These are phyloP conservation scores for Penicillium cataractarum DNA, from an alignment of 495 filamentous ascomycete species.

Conservation along the genomic window DNA sequence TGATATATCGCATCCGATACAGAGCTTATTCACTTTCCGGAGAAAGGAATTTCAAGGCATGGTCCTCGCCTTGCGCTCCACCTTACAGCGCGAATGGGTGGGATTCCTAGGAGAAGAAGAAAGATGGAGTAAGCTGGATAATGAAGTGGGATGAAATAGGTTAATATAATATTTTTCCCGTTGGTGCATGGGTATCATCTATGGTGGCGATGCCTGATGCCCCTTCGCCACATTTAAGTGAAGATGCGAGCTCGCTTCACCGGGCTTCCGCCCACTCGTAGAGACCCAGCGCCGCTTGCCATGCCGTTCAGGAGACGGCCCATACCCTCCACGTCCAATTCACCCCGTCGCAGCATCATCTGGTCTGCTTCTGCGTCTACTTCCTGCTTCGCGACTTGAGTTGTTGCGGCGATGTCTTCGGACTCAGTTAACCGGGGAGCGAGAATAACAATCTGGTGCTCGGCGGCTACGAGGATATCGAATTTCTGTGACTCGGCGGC, in stretches of 20 bases:
- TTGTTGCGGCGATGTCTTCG: constrained; percentile 13
- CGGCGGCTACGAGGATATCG: constrained; percentile 66
- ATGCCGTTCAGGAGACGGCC: constrained; percentile 53
- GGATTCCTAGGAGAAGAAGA: constrained; percentile 12
- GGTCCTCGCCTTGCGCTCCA: constrained; percentile 60
- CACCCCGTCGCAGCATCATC: constrained; percentile 46
- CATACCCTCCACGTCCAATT: constrained; percentile 58
- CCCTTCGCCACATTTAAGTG: constrained; percentile 28
- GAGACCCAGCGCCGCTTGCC: constrained; percentile 36
- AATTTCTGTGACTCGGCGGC: constrained; percentile 49
- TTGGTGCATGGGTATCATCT: constrained; percentile 38
- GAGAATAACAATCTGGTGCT: constrained; percentile 64
- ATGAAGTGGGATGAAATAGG: no score
- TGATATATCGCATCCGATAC: constrained; percentile 63
- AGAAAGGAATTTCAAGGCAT: constrained; percentile 57
- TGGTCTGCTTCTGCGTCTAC: constrained; percentile 42
- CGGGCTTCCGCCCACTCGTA: constrained; percentile 41
- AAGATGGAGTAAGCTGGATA: no score
- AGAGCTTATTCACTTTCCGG: constrained; percentile 54
- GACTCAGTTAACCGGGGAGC: constrained; percentile 45
- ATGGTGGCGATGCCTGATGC: constrained; percentile 17
- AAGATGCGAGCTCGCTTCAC: constrained; percentile 49
- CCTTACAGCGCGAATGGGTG: constrained; percentile 53
- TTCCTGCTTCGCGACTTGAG: constrained; percentile 24
- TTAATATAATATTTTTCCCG: constrained; percentile 1